Conservation (phyloP, 371 early-diverging fungal species). For the Polyrhizophydium stewartii region DNA sequence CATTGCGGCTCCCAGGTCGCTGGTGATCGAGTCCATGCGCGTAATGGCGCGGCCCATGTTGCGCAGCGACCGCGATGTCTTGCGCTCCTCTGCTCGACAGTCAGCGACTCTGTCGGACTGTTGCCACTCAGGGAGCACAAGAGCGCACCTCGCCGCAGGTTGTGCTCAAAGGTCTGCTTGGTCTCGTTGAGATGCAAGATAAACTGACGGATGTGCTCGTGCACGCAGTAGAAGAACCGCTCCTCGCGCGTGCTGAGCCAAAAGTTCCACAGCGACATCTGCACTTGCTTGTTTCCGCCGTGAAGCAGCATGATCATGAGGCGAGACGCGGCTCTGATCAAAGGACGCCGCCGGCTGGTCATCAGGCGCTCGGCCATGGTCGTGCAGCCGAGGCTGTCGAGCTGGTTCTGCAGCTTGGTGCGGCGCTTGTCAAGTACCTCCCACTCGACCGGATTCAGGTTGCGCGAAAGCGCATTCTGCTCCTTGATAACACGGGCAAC, state of each 20-base stretch:
- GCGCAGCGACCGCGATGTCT: neutral
- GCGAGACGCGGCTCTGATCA: slow-evolving; percentile 40
- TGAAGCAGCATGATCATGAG: slow-evolving; percentile 46
- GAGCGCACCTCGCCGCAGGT: neutral
- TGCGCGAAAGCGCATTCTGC: slow-evolving; percentile 11
- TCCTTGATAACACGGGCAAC: slow-evolving; percentile 12
- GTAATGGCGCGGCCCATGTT: neutral
- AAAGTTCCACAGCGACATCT: slow-evolving; percentile 38
- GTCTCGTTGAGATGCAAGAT: neutral
- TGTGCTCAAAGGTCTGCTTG: neutral
- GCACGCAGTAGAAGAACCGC: slow-evolving; percentile 53
- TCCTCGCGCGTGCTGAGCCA: slow-evolving; percentile 48
- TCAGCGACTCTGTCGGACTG: neutral
- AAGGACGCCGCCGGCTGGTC: slow-evolving; percentile 34
- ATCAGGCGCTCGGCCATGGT: slow-evolving; percentile 48
- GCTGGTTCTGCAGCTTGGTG: slow-evolving; percentile 35
- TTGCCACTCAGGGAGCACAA: neutral
- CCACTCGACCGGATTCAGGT: slow-evolving; percentile 21
- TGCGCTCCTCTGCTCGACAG: neutral
- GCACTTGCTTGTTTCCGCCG: slow-evolving; percentile 53
- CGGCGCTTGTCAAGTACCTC: slow-evolving; percentile 31
- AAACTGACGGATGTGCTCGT: slow-evolving; percentile 33
- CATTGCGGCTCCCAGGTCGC: too few species aligned
- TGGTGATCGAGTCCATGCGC: neutral
- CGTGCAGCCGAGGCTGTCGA: slow-evolving; percentile 49